Conservation (phyloP, 2,329 filamentous ascomycete genomes). For the Colletotrichum lupini region DNA sequence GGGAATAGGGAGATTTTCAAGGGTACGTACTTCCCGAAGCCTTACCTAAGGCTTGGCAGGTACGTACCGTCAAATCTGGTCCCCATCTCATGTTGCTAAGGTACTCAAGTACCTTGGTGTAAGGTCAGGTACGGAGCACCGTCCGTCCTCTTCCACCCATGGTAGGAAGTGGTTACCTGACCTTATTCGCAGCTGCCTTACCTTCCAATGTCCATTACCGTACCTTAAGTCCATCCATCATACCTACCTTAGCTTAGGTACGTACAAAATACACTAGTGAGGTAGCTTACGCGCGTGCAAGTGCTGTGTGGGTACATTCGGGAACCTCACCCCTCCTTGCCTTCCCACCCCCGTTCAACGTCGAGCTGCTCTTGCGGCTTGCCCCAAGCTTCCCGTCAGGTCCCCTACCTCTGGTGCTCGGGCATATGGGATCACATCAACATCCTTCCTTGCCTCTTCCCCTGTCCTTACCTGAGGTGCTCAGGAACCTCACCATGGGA, state of each 20-base stretch:
- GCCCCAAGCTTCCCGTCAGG: conserved; percentile 11
- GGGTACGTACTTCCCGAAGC: neutral
- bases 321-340: neutral
- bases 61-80: neutral
- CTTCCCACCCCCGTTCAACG: neutral
- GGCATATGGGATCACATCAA: neutral
- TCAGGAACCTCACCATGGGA: neutral
- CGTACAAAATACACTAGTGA: neutral
- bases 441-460: neutral
- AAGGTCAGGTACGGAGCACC: too few species aligned
- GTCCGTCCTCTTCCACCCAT: too few species aligned
- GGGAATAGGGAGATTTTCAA: conserved; percentile 8
- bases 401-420: neutral
- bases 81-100: neutral
- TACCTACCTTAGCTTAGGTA: neutral
- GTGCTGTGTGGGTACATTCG: neutral
- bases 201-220: too few species aligned
- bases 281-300: neutral
- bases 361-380: neutral
- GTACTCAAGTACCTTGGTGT: neutral
- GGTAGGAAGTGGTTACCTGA: neutral
- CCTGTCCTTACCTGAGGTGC: too few species aligned
- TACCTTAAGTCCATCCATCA: neutral
- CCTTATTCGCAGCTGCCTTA: neutral
- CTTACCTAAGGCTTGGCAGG: neutral